Base-by-base conservation (phyloP, 805 yeast genomes). In the Huiozyma sinensis region DNA sequence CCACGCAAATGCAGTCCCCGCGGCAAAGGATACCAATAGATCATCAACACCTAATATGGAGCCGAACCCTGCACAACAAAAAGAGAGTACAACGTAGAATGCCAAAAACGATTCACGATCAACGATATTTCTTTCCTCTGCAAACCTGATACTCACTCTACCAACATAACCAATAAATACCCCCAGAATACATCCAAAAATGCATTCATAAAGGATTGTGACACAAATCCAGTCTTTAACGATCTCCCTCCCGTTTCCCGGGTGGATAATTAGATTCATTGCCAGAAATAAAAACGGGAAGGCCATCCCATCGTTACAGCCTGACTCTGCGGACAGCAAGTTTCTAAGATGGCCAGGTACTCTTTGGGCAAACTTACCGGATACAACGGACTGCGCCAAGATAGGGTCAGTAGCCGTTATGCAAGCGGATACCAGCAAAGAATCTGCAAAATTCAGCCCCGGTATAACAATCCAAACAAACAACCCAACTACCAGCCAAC, bases 261-360 rank as follows among this genome's bases (percentile, higher is more conserved):
- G 71, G 57, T 82, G 77, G n/a, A 77, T 60, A 42, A 88, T 75
- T 39, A 87, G 58, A 57, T 81, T 75, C 48, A 86, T 65, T 1
- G 92, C 78, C 36, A 89, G 57, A 62, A 65, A 72, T 71, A 85
- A 83, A 58, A 88, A 88, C 0, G 97, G 97, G 57, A 85, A 88
- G 0, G 96, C 96, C 92, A 88, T 82, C 38, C 97, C 97, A 58
- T 88, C 97, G 62, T 88, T 88, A 60, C 95, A 88, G 61, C 95
- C 95, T 3, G 65, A 60, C 54, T 86, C 95, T 0, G 95, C 95
- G 30, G 89, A 76, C 28, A 89, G 67, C 39, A 88, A 64, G 56
- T 87, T 83, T 53, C 95, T 72, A 65, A 88, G 70, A 64, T 88
- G 96, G n/a, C 94, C 95, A 1, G 95, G 95, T 12, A 88, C 95